Percentiles rank a stretch among this genome's conserved stretches.
These are phyloP conservation scores for Lichtheimia hyalospora DNA, from an alignment of 371 early-diverging fungal species.

Conservation along the genomic window DNA sequence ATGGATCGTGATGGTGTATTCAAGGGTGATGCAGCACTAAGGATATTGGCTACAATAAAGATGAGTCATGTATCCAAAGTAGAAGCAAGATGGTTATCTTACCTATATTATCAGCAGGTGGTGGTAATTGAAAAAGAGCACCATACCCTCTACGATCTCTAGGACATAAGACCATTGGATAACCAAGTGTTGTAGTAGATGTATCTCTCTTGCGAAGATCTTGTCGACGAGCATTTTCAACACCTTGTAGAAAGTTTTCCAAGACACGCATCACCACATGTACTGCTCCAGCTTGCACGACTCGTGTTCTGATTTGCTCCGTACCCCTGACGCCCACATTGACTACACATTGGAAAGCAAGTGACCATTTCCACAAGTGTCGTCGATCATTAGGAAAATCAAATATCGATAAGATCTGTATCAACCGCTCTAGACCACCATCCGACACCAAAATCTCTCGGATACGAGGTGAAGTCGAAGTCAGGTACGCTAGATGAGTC, in stretches of 20 bases:
- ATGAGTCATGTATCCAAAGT: too few relatives aligned
- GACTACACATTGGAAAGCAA: conserved; percentile 83
- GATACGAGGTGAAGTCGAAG: conserved; percentile 79
- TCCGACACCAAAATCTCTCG: conserved; percentile 80
- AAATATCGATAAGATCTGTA: conserved; percentile 68
- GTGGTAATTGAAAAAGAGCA: conserved; percentile 2
- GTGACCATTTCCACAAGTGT: conserved; percentile 79
- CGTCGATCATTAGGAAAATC: conserved; percentile 65
- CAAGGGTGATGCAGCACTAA: not conserved
- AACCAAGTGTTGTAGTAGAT: not conserved
- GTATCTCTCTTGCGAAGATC: conserved; percentile 8
- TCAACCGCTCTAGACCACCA: conserved; percentile 86
- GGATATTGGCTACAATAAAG: too few relatives aligned
- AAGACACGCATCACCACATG: conserved; percentile 78
- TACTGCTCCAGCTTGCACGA: conserved; percentile 84
- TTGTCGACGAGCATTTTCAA: conserved; percentile 61
- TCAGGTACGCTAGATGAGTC: conserved; percentile 83
- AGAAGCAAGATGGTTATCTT: not conserved
- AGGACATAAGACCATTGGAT: conserved; percentile 3
- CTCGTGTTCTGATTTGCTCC: conserved; percentile 74
- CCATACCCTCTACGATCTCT: not conserved
- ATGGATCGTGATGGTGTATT: conserved; percentile 1
- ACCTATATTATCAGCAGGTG: conserved; percentile 8
- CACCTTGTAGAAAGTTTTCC: conserved; percentile 61
- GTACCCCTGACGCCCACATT: conserved; percentile 88